Evolutionary conservation across 78 protist genomes (phyloP).

Genomic region (Dictyostelium discoideum): dicty_2.7 NC_007091.3:3430501-3431000

Average conservation of each 20-base stretch:
- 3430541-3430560: neutral
- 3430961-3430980: neutral
- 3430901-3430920: neutral
- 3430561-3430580: neutral
- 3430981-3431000: neutral
- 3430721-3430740: no score
- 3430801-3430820: neutral
- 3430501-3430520: neutral
- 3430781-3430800: neutral
- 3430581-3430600: neutral
- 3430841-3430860: neutral
- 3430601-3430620: neutral
- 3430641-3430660: neutral
- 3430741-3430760: no score
- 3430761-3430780: neutral
- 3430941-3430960: neutral
- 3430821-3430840: neutral
- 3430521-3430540: neutral
- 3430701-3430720: neutral
- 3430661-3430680: neutral
- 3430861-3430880: neutral
- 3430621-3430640: neutral
- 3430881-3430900: neutral
- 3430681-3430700: no score
- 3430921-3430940: neutral